Percentiles rank a stretch among this genome's conserved stretches.
These are phyloP conservation scores for Phytophthora brassicae DNA, from an alignment of 352 stramenopile genomes.

Conservation along the genomic window DNA sequence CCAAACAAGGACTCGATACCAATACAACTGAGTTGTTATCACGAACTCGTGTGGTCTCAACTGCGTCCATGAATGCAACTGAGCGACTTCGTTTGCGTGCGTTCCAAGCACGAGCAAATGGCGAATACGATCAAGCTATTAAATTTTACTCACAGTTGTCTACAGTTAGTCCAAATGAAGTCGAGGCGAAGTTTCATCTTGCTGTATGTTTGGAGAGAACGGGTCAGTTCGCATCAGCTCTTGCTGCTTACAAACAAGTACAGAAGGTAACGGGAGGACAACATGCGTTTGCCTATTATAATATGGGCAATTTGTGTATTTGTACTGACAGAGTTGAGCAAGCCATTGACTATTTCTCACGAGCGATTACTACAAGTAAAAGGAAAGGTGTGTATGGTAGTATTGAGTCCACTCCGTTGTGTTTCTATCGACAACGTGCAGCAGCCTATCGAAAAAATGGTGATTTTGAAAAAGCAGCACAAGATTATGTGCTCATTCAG, in stretches of 20 bases:
- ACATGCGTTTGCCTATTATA: slow-evolving; percentile 56
- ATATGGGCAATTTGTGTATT: slow-evolving; percentile 60
- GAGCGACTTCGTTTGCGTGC: slow-evolving; percentile 44
- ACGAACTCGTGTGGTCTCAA: slow-evolving; percentile 25
- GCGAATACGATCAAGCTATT: slow-evolving; percentile 47
- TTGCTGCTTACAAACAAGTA: slow-evolving; percentile 41
- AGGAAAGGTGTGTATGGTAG: slow-evolving; percentile 2
- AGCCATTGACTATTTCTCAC: slow-evolving; percentile 48
- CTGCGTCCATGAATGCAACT: slow-evolving; percentile 38
- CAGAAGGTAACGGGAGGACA: slow-evolving; percentile 20
- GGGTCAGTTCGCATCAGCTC: slow-evolving; percentile 31
- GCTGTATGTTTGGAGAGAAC: slow-evolving; percentile 54
- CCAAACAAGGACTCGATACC: slow-evolving; percentile 10
- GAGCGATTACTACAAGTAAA: slow-evolving; percentile 40
- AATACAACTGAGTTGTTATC: slow-evolving; percentile 24
- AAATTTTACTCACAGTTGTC: slow-evolving; percentile 32
- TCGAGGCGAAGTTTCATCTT: slow-evolving; percentile 47
- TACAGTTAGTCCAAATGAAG: slow-evolving; percentile 14
- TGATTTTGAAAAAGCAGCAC: slow-evolving; percentile 64
- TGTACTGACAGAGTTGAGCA: slow-evolving; percentile 32
- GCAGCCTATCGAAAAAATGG: slow-evolving; percentile 57
- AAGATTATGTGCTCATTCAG: slow-evolving; percentile 44
- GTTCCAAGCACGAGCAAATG: slow-evolving; percentile 51
- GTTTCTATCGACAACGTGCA: slow-evolving; percentile 55
- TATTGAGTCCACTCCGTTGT: slow-evolving; percentile 19